phyloP scores from a whole-genome alignment of 192 early-diverging fungal species.

The Dispira parvispora region DNA sequence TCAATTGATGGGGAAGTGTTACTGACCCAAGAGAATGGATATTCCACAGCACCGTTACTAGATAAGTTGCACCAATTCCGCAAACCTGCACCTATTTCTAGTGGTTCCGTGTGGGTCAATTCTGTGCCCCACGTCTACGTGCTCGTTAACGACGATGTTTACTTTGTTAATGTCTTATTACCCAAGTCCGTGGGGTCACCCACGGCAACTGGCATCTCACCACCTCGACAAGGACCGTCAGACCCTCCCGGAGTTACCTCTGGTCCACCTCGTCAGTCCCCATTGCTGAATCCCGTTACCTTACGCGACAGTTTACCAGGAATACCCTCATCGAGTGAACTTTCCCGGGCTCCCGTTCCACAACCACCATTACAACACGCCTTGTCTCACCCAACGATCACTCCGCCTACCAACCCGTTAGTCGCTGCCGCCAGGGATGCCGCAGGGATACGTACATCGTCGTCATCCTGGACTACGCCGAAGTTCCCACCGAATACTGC shows the following conservation, averaged over 20 bases:
- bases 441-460: background rate
- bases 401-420: background rate
- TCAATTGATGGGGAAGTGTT: background rate
- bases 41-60: background rate
- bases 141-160: background rate
- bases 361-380: background rate
- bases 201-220: background rate
- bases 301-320: background rate
- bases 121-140: background rate
- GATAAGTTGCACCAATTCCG: constrained; percentile 9
- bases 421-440: background rate
- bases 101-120: background rate
- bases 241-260: background rate
- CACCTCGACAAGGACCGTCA: background rate
- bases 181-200: background rate
- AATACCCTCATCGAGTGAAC: background rate
- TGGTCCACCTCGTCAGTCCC: background rate
- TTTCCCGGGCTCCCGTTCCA: background rate
- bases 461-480: background rate
- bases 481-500: background rate
- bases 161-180: background rate
- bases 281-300: background rate
- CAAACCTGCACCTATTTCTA: background rate
- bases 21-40: background rate
- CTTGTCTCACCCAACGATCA: background rate